These are phyloP conservation scores for Malassezia cuniculi DNA, from an alignment of 1,284 basidiomycete species.

Conservation along the genomic window DNA sequence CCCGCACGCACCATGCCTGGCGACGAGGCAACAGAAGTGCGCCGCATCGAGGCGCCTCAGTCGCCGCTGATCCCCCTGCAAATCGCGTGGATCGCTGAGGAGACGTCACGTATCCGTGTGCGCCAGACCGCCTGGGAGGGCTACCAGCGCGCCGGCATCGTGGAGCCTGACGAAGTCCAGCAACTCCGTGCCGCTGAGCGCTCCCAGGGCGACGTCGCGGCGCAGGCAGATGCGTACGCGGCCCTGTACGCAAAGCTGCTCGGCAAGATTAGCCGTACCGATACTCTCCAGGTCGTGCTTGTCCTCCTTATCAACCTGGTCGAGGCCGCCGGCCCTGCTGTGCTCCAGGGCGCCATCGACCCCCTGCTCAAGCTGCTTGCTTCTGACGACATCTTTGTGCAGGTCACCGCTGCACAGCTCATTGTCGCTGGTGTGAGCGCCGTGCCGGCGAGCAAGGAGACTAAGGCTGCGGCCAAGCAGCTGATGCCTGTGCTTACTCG, in stretches of 20 bases:
- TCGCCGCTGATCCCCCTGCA: constrained; percentile 66
- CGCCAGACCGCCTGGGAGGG: constrained; percentile 96
- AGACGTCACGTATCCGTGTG: constrained; percentile 68
- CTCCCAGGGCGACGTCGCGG: constrained; percentile 58
- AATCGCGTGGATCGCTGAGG: constrained; percentile 74
- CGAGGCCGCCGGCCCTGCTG: constrained; percentile 62
- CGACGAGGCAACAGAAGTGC: constrained; percentile 13
- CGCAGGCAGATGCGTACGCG: constrained; percentile 54
- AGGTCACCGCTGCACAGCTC: constrained; percentile 76
- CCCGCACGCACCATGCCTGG: constrained; percentile 6
- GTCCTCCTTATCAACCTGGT: constrained; percentile 84
- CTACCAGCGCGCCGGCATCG: constrained; percentile 83
- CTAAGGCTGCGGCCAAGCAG: constrained; percentile 18
- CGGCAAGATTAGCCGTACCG: constrained; percentile 79
- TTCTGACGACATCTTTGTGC: constrained; percentile 80
- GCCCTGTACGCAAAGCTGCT: constrained; percentile 79
- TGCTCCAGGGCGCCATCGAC: constrained; percentile 47
- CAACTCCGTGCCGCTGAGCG: constrained; percentile 51
- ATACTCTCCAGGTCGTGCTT: constrained; percentile 85
- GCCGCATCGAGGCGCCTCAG: background rate
- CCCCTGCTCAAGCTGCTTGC: constrained; percentile 52
- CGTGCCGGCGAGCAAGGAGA: constrained; percentile 52
- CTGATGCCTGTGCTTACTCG: no score
- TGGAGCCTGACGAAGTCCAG: constrained; percentile 75
- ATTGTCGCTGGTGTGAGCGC: no score